Percentiles rank a stretch among this genome's conserved stretches.
phyloP scores from a whole-genome alignment of 495 filamentous ascomycete genomes.

The Neurospora sp. region DNA sequence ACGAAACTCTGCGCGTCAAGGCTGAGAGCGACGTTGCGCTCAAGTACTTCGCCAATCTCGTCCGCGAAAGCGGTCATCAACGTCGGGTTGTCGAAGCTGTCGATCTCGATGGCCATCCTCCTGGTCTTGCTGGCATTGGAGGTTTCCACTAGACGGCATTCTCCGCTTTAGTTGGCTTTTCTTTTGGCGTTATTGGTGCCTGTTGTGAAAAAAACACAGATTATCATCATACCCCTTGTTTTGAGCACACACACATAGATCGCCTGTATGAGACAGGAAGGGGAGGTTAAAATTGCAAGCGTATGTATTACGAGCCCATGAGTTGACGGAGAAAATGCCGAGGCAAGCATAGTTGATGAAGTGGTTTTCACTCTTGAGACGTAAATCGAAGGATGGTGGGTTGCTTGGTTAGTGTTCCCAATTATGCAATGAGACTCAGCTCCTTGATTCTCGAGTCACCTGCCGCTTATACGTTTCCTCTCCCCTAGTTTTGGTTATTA shows the following conservation, averaged over 20 bases:
- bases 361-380: background rate
- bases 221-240: background rate
- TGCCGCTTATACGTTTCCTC: background rate
- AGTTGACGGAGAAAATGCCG: background rate
- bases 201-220: background rate
- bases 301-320: background rate
- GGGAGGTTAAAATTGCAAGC: background rate
- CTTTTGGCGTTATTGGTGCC: background rate
- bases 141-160: background rate
- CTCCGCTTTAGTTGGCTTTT: background rate
- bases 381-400: background rate
- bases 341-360: background rate
- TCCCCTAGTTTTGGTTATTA: background rate
- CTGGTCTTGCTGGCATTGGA: conserved; percentile 17
- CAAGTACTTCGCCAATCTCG: conserved; percentile 81
- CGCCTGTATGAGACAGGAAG: background rate
- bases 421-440: background rate
- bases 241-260: background rate
- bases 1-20: conserved; percentile 68
- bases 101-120: conserved; percentile 65
- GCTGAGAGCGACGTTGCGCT: conserved; percentile 64
- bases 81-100: conserved; percentile 63
- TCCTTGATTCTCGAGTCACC: background rate
- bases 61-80: conserved; percentile 63
- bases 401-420: background rate